Evolutionary conservation across 139 green algal genomes (phyloP).

Genomic region (Chlorella sp.): DNA sequence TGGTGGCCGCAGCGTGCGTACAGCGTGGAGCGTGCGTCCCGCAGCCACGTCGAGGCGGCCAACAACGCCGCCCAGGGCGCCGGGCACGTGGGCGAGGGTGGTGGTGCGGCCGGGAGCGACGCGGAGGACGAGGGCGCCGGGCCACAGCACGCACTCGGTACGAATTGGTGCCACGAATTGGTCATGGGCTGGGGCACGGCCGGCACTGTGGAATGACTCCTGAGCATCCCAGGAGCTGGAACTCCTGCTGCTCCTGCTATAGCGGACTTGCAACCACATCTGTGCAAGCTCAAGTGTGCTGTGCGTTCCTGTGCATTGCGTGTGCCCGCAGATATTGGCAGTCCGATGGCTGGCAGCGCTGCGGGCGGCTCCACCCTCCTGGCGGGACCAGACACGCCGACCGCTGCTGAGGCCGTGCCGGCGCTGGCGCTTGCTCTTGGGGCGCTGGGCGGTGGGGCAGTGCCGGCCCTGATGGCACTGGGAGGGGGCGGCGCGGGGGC

Average conservation of each 20-base stretch:
- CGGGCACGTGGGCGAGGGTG: not conserved
- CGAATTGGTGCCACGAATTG: no score
- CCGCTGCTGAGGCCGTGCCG: not conserved
- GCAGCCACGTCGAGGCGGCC: not conserved
- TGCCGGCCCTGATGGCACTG: no score
- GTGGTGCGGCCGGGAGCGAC: not conserved
- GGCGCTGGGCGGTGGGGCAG: no score
- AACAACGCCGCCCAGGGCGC: no score
- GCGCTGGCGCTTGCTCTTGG: no score
- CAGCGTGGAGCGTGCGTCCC: not conserved
- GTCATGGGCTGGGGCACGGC: no score
- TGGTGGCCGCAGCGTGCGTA: not conserved
- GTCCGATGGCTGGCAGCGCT: not conserved
- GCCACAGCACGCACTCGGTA: not conserved
- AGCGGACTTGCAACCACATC: no score
- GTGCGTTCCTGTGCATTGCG: not conserved
- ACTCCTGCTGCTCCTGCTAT: no score
- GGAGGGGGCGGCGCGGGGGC: no score
- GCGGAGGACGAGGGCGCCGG: not conserved
- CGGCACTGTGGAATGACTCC: no score
- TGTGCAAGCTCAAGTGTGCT: no score
- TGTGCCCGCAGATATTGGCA: not conserved
- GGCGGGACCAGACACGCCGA: not conserved
- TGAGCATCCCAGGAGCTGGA: no score
- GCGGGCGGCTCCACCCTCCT: not conserved